Evolutionary conservation across 2,329 filamentous ascomycete species (phyloP).

Genomic region (Phyllosticta citrichinensis): DNA sequence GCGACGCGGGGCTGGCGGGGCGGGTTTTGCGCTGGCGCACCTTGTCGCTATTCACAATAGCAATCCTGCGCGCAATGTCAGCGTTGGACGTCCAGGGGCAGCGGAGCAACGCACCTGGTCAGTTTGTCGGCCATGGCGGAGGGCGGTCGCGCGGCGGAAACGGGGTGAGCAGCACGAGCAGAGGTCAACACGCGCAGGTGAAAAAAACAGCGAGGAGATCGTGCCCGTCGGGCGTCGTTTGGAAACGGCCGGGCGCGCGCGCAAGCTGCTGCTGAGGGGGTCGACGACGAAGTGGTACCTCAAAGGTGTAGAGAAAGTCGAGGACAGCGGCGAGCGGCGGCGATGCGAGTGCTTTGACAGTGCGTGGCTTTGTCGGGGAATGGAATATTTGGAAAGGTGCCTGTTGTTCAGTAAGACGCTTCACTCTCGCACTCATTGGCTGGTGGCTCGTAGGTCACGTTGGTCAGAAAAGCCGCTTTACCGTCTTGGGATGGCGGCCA

Average conservation of each 20-base stretch:
- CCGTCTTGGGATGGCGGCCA: too few relatives aligned
- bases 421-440: background rate
- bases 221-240: constrained; percentile 3
- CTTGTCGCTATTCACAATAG: constrained; percentile 98
- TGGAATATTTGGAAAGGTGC: background rate
- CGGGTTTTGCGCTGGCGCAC: constrained; percentile 38
- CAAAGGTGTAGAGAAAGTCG: background rate
- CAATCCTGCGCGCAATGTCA: constrained; percentile 56
- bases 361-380: constrained; percentile 6
- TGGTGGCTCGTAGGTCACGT: too few relatives aligned
- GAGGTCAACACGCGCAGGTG: background rate
- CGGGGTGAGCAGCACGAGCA: background rate
- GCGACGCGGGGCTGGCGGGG: constrained; percentile 11
- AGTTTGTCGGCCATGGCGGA: constrained; percentile 78
- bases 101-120: constrained; percentile 59
- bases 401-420: background rate
- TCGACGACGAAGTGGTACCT: background rate
- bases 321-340: constrained; percentile 5
- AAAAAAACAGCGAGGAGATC: background rate
- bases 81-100: background rate
- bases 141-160: background rate
- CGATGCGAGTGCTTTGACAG: constrained; percentile 7
- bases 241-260: background rate
- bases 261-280: background rate
- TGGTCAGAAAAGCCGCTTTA: too few relatives aligned